Evolutionary conservation across 495 filamentous ascomycete genomes (phyloP).

Genomic region (Aspergillus cavernicola): DNA sequence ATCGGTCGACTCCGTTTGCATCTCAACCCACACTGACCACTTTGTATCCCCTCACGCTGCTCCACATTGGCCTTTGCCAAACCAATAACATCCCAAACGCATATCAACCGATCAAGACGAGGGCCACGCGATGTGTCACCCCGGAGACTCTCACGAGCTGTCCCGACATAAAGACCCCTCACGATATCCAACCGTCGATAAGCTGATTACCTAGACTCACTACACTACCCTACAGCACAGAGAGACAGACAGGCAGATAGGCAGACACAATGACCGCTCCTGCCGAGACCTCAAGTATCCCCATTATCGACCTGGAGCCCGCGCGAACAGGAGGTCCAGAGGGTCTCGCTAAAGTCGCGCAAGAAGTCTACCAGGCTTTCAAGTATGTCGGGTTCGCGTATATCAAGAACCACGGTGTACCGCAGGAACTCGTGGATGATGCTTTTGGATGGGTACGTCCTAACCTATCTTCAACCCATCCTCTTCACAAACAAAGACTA

Average conservation of each 20-base stretch:
- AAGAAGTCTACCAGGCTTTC: constrained; percentile 6
- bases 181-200: background rate
- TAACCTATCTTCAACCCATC: background rate
- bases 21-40: background rate
- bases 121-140: background rate
- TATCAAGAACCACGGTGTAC: constrained; percentile 7
- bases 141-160: background rate
- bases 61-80: background rate
- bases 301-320: constrained; percentile 4
- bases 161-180: background rate
- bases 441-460: constrained; percentile 1
- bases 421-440: constrained; percentile 3
- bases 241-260: no score
- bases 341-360: background rate
- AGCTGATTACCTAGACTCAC: background rate
- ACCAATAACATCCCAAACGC: background rate
- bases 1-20: background rate
- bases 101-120: background rate
- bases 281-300: background rate
- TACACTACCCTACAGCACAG: background rate
- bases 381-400: constrained; percentile 5
- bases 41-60: background rate
- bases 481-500: background rate
- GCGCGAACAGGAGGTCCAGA: background rate
- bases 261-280: background rate